phyloP scores from a whole-genome alignment of 805 yeast species.

The Wickerhamomyces strasburgensis region DNA sequence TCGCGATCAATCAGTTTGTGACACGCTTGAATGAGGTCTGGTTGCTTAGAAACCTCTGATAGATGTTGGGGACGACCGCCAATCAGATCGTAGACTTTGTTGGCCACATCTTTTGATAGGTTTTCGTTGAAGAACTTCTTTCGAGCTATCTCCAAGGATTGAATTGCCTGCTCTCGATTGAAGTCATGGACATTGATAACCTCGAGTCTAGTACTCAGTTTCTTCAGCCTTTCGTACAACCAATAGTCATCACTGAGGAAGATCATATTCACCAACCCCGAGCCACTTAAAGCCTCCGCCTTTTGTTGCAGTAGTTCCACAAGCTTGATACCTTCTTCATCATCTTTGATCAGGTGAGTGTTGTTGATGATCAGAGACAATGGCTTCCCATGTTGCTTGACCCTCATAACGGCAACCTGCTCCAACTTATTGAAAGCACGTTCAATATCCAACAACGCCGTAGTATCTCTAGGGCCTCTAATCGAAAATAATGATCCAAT shows the following conservation, averaged over 20 bases:
- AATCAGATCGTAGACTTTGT: constrained; percentile 57
- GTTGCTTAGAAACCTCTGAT: constrained; percentile 60
- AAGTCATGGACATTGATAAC: constrained; percentile 66
- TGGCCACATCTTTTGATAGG: constrained; percentile 38
- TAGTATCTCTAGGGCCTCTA: constrained; percentile 80
- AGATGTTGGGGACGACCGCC: constrained; percentile 87
- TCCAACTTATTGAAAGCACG: constrained; percentile 75
- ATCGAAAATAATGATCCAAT: constrained; percentile 77
- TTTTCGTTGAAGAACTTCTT: constrained; percentile 34
- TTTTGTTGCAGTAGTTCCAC: constrained; percentile 77
- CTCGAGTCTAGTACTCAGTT: constrained; percentile 68
- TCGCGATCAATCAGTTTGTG: constrained; percentile 72
- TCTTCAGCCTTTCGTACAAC: constrained; percentile 73
- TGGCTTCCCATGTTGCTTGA: constrained; percentile 43
- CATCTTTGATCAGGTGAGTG: constrained; percentile 69
- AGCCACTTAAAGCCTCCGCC: constrained; percentile 72
- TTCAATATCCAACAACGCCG: constrained; percentile 76
- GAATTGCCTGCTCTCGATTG: constrained; percentile 46
- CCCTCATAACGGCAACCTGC: constrained; percentile 56
- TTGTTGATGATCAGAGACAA: constrained; percentile 67
- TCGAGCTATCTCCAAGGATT: constrained; percentile 50
- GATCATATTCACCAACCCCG: constrained; percentile 45
- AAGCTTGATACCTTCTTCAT: constrained; percentile 65
- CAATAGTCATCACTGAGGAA: constrained; percentile 84
- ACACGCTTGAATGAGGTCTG: constrained; percentile 54